Evolutionary conservation across 495 filamentous ascomycete species (phyloP), one percentile per base, ranked within the genome.

Genomic region (Daldinia loculata): DNA sequence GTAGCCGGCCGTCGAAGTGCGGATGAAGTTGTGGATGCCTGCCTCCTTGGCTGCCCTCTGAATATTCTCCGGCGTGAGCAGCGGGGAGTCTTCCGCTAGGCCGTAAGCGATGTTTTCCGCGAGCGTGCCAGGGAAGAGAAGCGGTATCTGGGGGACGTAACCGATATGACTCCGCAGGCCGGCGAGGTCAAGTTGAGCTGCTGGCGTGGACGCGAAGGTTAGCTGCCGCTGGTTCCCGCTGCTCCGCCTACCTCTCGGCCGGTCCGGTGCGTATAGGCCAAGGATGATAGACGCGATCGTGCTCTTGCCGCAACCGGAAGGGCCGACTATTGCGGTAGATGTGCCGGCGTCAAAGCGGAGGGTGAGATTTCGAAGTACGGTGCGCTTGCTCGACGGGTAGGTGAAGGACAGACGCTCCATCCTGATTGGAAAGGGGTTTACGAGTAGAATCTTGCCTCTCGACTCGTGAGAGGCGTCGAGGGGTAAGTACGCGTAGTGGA

Each of bases 221-320:
- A 98, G 76, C 0, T 76, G 78, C 0, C 55, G 74, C 19, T 34
- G 29, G 4, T 58, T 3, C 19, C 9, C 11, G 4, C 1, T 36
- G 15, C 5, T 12, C 12, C 2, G 4, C 12, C 29, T 17, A 26
- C 36, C 50, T 1, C n/a, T 12, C 4, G 56, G 1, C 67, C 76
- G 24, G 39, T 75, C 66, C 0, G 77, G 79, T 22, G 76, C 66
- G 65, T 84, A 76, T 1, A 78, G 61, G 19, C 77, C 75, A 0
- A 95, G 79, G 0, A 98, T 84, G 0, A 99, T 80, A 0, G 89
- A 89, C 1, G 89, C 87, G 45, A 98, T 86, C 1, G 96, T 98
- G 14, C 90, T 93, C 81, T 99, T 99, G 0, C 95, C 95, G 26
- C 88, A 91, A 0, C 96, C 96, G 0, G 94, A 97, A 4, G 86